Evolutionary conservation across 768 basidiomycete species (phyloP).

Genomic region (Russula earlei): DNA sequence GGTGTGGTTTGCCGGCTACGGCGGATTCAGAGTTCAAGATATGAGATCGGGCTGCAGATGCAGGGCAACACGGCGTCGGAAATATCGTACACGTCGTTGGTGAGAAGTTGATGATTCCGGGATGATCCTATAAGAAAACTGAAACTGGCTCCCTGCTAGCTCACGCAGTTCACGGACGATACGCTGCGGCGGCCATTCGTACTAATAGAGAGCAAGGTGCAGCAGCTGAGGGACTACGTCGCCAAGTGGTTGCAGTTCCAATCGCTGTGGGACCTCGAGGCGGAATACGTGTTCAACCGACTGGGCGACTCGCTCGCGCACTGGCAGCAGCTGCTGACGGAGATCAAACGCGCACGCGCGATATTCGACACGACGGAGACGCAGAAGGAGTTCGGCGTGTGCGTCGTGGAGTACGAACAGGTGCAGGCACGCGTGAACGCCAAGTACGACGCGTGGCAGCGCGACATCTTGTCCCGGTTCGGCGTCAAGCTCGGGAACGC

Average conservation of each 20-base stretch:
- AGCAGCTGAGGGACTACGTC: conserved; percentile 83
- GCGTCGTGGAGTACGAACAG: conserved; percentile 94
- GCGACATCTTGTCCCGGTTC: conserved; percentile 86
- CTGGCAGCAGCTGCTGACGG: conserved; percentile 94
- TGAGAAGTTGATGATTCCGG: conserved; percentile 33
- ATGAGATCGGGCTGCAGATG: conserved; percentile 95
- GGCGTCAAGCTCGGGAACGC: conserved; percentile 87
- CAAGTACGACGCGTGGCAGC: conserved; percentile 97
- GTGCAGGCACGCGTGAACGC: conserved; percentile 96
- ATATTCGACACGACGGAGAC: conserved; percentile 98
- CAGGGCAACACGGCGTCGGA: conserved; percentile 55
- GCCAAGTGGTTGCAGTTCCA: conserved; percentile 99
- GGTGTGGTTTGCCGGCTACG: conserved; percentile 81
- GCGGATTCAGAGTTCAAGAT: conserved; percentile 88
- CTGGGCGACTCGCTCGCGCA: conserved; percentile 87
- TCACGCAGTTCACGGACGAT: conserved; percentile 63
- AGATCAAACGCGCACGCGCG: conserved; percentile 93
- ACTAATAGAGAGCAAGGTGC: conserved; percentile 81
- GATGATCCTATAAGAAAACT: conserved; percentile 14
- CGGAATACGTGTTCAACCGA: conserved; percentile 92
- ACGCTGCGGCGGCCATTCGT: conserved; percentile 75
- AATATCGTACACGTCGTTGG: conserved; percentile 75
- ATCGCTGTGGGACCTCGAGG: conserved; percentile 95
- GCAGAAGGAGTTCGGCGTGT: conserved; percentile 84
- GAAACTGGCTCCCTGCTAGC: conserved; percentile 33